Base-by-base conservation (phyloP, 805 yeast genomes). In the Pichia rugopelliculosa region DNA sequence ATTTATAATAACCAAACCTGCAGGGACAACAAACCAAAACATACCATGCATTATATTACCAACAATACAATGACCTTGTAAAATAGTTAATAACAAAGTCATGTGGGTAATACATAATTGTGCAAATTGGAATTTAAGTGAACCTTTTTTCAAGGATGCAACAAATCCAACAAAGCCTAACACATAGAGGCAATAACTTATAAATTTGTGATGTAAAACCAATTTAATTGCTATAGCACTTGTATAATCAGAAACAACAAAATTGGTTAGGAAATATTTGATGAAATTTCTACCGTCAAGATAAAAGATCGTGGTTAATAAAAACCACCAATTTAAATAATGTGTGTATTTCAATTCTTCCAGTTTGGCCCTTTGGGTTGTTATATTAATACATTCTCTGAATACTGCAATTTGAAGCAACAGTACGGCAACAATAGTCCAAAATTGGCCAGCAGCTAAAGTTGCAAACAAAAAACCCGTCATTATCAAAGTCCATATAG, bases 401-500 rank as follows among this genome's bases (percentile, higher is more conserved):
- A 89, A 93, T 5, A 95, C 87, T 47, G 89, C 75, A 26, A 86
- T 73, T 67, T 93, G 96, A 49, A 88, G 76, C 8, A 80, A 58
- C 38, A 85, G 70, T 42, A 91, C 88, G 49, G 87, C 70, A 6
- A 77, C 64, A 49, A 90, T 85, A 45, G 89, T 77, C 73, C 89
- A 81, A 46, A 85, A 69, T 61, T 90, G 98, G 38, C 99, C 99
- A 10, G 90, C 77, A 25, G 86, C 81, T 42, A 90, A 69, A 23
- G 85, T 73, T 36, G 75, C 67, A 51, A 87, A 79, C 65, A 89
- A 84, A 6, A 79, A 80, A 17, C 72, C 66, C 51, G 93, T 83
- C 97, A 93, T 90, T 17, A 93, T 88, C 57, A 93, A 66, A 0
- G 97, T 86, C 98, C 98, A 93, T 42, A 86, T 72, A 4, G 98